Base-by-base conservation (phyloP, 2,329 filamentous ascomycete species). In the Acarospora socialis region DNA sequence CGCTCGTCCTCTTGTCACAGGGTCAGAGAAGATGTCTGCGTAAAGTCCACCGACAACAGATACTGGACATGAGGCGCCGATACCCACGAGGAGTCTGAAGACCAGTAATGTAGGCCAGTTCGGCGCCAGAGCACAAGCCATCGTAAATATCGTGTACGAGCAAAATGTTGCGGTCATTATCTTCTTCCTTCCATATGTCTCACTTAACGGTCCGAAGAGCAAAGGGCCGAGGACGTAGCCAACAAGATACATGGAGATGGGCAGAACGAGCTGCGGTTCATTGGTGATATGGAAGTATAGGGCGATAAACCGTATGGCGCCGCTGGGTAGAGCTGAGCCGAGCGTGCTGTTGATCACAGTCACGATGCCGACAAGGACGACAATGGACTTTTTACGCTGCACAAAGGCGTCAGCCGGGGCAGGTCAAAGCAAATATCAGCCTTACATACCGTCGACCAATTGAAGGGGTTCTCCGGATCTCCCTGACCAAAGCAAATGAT, bases 191-290 rank as follows among this genome's bases (percentile, higher is more conserved):
- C 46, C 1, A 55, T 62, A 30, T 48, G 59, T 4, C 56, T 28
- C 6, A 50, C 53, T 34, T 55, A 60, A 3, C 7, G 40, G 39
- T n/a, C 39, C 40, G 16, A 52, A 42, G n/a, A 49, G 28, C 36
- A 73, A 71, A 0, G 68, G 65, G 7, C 46, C 53, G 0, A 73
- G 51, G 37, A 73, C 34, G 27, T 38, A 38, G 21, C 63, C 64
- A 12, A 65, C 53, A 17, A 68, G 48, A 34, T 60, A 67, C 15
- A 66, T 61, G 3, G 62, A 66, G 0, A 60, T 63, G 0, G 63
- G 62, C 1, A 67, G 50, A 4, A 66, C 59, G 16, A 62, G 47
- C 28, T 50, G 48, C 10, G 36, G 30, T 28, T 38, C 34, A 24
- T 40, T 35, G 23, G 34, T 44, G 27, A 45, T 34, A 18, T 37